phyloP scores from a whole-genome alignment of 169 alveolate genomes.

The Eimeria acervulina region DNA sequence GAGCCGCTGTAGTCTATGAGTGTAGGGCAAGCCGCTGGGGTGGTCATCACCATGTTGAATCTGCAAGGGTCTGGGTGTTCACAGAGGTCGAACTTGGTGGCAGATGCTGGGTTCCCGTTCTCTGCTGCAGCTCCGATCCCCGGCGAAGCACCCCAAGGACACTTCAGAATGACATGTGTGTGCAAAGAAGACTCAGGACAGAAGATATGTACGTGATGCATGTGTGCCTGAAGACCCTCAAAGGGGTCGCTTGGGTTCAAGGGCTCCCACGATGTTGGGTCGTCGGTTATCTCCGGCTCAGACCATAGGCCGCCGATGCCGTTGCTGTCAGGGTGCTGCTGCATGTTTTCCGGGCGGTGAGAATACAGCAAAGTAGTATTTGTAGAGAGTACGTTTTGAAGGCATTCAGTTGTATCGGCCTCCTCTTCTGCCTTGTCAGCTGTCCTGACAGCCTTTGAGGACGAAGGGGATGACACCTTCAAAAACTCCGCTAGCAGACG shows the following conservation, averaged over 20 bases:
- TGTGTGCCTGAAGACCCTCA: conserved; percentile 24
- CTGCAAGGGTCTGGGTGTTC: conserved; percentile 56
- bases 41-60: conserved; percentile 19
- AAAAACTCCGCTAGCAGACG: not conserved
- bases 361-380: conserved; percentile 16
- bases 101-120: not conserved
- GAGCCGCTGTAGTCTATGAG: not conserved
- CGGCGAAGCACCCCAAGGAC: not conserved
- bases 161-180: conserved; percentile 44
- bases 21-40: conserved; percentile 53
- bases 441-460: too few species aligned
- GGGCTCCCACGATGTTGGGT: conserved; percentile 64
- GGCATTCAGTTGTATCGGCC: conserved; percentile 56
- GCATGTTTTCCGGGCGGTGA: not conserved
- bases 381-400: conserved; percentile 45
- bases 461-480: not conserved
- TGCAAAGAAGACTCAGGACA: conserved; percentile 35
- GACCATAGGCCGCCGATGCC: not conserved
- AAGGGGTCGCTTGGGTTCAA: conserved; percentile 14
- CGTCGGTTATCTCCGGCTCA: conserved; percentile 19
- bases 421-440: not conserved
- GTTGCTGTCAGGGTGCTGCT: conserved; percentile 58
- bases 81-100: conserved; percentile 27
- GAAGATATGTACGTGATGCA: conserved; percentile 44
- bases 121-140: not conserved